Percentiles rank a stretch among this genome's conserved stretches.
These are phyloP conservation scores for Ballota nigra DNA, from an alignment of 257 asterid species.

Conservation along the genomic window DNA sequence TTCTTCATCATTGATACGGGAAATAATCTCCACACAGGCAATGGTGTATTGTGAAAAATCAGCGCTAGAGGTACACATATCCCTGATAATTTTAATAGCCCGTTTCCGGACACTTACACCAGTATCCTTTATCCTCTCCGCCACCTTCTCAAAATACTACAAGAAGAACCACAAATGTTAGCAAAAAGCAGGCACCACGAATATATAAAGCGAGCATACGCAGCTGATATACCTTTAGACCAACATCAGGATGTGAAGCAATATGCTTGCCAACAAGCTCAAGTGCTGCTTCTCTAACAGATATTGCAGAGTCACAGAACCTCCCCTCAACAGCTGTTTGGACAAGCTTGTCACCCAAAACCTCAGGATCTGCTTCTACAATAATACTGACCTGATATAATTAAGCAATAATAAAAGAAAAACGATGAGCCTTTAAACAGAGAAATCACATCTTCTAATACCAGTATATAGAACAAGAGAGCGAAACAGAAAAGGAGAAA, in stretches of 20 bases:
- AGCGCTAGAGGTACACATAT: constrained; percentile 82
- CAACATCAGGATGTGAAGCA: constrained; percentile 99
- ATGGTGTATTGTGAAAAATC: constrained; percentile 62
- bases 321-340: constrained; percentile 97
- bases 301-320: constrained; percentile 94
- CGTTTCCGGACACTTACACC: constrained; percentile 99
- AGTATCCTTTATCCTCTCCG: constrained; percentile 94
- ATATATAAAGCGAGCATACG: constrained; percentile 16
- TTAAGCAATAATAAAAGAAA: constrained; percentile 22
- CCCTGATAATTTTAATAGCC: constrained; percentile 89
- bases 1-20: constrained; percentile 95
- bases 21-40: constrained; percentile 86
- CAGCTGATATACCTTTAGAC: constrained; percentile 73
- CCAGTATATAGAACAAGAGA: constrained; percentile 1
- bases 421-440: constrained; percentile 23
- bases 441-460: constrained; percentile 16
- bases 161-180: constrained; percentile 30
- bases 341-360: constrained; percentile 82
- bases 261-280: constrained; percentile 99
- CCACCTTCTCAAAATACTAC: constrained; percentile 97
- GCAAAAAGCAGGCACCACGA: constrained; percentile 24
- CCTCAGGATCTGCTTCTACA: constrained; percentile 99
- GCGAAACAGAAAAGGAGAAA: constrained; percentile 2
- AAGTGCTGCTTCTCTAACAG: constrained; percentile 98
- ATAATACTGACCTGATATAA: constrained; percentile 84